A percentile compares a stretch with the other conserved stretches of the same genome.
Evolutionary conservation across 176 grass and related monocot species (phyloP).

Genomic region (Ananas comosus): DNA sequence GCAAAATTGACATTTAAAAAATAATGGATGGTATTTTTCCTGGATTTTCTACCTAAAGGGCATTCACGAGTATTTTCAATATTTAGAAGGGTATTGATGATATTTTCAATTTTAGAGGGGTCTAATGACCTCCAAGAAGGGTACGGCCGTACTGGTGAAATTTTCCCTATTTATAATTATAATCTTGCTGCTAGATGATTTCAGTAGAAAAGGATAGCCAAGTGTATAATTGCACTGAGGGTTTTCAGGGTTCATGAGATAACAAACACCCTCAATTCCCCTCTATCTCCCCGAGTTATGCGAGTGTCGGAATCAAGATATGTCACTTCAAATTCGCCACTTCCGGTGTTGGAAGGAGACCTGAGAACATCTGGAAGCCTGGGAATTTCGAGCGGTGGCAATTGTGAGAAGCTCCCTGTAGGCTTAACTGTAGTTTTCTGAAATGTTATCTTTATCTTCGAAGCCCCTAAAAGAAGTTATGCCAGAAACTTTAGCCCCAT

Average conservation of each 20-base stretch:
- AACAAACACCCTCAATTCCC: slow-evolving; percentile 87
- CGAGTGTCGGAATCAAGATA: slow-evolving; percentile 74
- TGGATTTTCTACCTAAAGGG: no score
- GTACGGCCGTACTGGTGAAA: no score
- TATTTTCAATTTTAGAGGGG: no score
- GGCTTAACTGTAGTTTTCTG: slow-evolving; percentile 90
- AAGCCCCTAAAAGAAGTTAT: slow-evolving; percentile 29
- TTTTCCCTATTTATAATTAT: no score
- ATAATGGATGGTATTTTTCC: no score
- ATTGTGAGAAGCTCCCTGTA: slow-evolving; percentile 54
- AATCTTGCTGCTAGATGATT: background rate
- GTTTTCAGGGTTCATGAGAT: slow-evolving; percentile 34
- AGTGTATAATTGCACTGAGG: background rate
- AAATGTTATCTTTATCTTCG: slow-evolving; percentile 66
- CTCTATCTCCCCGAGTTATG: slow-evolving; percentile 69
- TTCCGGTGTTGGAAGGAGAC: slow-evolving; percentile 61
- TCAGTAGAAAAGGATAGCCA: background rate
- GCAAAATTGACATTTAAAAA: no score
- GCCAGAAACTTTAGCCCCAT: background rate
- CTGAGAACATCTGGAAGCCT: slow-evolving; percentile 58
- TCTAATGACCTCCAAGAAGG: no score
- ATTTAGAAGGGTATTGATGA: no score
- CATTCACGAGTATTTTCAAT: no score
- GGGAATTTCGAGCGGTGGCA: slow-evolving; percentile 76
- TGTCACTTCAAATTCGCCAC: slow-evolving; percentile 83